Percentiles rank a stretch among this genome's conserved stretches.
Conservation (phyloP, 2,329 filamentous ascomycete genomes). For the Fusarium neocosmosporiellum region DNA sequence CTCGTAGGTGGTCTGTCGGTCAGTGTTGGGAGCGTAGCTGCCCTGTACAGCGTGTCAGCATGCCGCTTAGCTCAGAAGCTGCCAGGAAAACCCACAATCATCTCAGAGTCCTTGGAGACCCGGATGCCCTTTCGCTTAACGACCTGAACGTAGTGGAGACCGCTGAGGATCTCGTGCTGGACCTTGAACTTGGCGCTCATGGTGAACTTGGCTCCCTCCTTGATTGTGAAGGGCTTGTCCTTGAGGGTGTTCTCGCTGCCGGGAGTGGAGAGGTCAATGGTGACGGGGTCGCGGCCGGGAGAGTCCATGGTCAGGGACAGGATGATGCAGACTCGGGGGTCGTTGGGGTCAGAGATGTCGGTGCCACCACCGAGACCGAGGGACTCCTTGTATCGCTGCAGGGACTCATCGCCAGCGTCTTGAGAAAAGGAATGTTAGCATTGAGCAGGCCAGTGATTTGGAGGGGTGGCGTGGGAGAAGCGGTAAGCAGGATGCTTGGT, state of each 20-base stretch:
- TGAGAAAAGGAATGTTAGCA: slow-evolving; percentile 36
- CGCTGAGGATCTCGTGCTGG: slow-evolving; percentile 94
- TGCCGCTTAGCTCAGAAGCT: background rate
- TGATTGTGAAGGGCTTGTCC: slow-evolving; percentile 95
- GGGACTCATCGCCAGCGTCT: slow-evolving; percentile 86
- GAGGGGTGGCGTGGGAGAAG: background rate
- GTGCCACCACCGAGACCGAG: slow-evolving; percentile 84
- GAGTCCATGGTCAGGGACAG: slow-evolving; percentile 89
- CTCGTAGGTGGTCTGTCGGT: slow-evolving; percentile 84
- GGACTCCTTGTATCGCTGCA: slow-evolving; percentile 97
- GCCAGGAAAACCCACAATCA: slow-evolving; percentile 80
- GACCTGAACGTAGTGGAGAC: slow-evolving; percentile 94
- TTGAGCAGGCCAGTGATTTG: background rate
- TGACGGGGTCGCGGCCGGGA: slow-evolving; percentile 83
- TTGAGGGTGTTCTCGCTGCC: slow-evolving; percentile 83
- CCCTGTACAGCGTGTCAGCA: slow-evolving; percentile 66
- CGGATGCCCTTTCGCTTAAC: slow-evolving; percentile 90
- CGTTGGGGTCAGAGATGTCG: slow-evolving; percentile 79
- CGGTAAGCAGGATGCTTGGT: background rate
- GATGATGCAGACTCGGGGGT: slow-evolving; percentile 93
- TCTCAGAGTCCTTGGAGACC: slow-evolving; percentile 94
- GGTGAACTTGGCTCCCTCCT: slow-evolving; percentile 92
- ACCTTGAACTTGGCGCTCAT: slow-evolving; percentile 97
- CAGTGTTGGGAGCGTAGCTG: slow-evolving; percentile 92
- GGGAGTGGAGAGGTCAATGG: slow-evolving; percentile 83